Evolutionary conservation across 306 rosid species (phyloP).

Genomic region (Cyamopsis tetragonoloba): DNA sequence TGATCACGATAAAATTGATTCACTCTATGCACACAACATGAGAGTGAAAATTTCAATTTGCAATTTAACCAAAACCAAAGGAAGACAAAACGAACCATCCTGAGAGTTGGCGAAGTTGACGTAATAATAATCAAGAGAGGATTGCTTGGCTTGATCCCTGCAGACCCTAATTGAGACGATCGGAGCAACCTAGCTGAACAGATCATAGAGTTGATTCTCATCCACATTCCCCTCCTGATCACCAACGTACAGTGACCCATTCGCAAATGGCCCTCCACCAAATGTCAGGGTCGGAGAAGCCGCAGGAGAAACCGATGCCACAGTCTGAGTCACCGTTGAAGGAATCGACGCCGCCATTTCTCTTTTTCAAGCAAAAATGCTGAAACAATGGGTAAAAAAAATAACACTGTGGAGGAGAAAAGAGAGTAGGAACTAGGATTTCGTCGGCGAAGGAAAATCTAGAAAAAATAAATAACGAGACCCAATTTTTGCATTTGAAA

Average conservation of each 20-base stretch:
- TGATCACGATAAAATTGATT: not conserved
- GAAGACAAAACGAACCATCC: slow-evolving; percentile 47
- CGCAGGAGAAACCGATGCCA: not conserved
- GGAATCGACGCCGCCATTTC: not conserved
- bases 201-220: slow-evolving; percentile 63
- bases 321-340: not conserved
- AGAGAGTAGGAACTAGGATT: not conserved
- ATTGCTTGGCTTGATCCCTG: slow-evolving; percentile 58
- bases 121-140: slow-evolving; percentile 85
- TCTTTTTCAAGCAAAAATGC: not conserved
- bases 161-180: slow-evolving; percentile 74
- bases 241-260: slow-evolving; percentile 70
- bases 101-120: slow-evolving; percentile 58
- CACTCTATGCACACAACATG: not conserved
- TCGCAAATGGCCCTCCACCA: slow-evolving; percentile 22
- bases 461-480: not conserved
- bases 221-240: slow-evolving; percentile 66
- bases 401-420: not conserved
- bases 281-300: not conserved
- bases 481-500: not conserved
- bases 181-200: slow-evolving; percentile 52
- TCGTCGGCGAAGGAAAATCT: not conserved
- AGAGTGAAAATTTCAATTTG: not conserved
- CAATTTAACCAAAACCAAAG: not conserved
- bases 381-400: too few relatives aligned